These are phyloP conservation scores for Bauhinia variegata DNA, from an alignment of 306 rosid genomes.

Conservation along the genomic window DNA sequence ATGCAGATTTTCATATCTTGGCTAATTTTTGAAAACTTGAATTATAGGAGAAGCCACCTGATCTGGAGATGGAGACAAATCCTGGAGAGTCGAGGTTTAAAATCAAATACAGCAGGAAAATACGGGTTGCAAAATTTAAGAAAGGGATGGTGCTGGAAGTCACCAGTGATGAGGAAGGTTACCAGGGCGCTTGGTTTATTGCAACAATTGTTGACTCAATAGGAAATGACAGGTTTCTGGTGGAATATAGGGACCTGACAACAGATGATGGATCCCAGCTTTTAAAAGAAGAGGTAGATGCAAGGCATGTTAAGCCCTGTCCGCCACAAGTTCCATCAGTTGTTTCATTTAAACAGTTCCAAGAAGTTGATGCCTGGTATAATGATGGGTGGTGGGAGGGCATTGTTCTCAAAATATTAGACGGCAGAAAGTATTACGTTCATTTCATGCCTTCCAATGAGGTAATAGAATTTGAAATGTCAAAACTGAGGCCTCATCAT, in stretches of 20 bases:
- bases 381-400: conserved; percentile 73
- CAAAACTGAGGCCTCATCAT: conserved; percentile 51
- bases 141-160: conserved; percentile 49
- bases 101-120: conserved; percentile 30
- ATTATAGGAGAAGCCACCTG: conserved; percentile 41
- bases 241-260: conserved; percentile 47
- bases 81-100: conserved; percentile 32
- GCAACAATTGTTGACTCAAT: conserved; percentile 37
- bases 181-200: conserved; percentile 51
- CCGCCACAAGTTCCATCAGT: conserved; percentile 42
- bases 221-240: conserved; percentile 42
- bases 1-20: background rate
- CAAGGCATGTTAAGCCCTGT: conserved; percentile 45
- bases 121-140: conserved; percentile 16
- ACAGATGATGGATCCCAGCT: conserved; percentile 42
- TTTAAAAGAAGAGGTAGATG: conserved; percentile 44
- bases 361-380: conserved; percentile 57
- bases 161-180: conserved; percentile 47
- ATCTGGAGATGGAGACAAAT: background rate
- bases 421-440: conserved; percentile 35
- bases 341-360: conserved; percentile 30
- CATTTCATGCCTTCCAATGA: conserved; percentile 43
- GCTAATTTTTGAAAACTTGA: conserved; percentile 28
- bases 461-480: conserved; percentile 29
- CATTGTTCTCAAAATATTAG: conserved; percentile 34